These are phyloP conservation scores for Coprinopsis strossmayeri DNA, from an alignment of 768 basidiomycete species.

Conservation along the genomic window DNA sequence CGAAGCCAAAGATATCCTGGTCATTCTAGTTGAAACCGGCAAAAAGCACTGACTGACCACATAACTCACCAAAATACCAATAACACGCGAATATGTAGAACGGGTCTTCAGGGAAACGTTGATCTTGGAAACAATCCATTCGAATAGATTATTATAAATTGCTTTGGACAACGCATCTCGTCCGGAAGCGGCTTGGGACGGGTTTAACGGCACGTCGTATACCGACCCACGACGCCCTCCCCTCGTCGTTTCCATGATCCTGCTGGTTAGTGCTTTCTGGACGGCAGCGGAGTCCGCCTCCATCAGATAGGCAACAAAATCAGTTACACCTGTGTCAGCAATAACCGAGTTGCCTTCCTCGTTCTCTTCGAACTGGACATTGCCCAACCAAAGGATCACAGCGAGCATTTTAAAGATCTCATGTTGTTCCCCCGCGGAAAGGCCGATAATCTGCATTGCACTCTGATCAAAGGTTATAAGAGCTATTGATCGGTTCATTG, in stretches of 20 bases:
- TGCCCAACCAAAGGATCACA: conserved; percentile 91
- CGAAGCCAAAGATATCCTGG: conserved; percentile 97
- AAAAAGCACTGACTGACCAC: not conserved
- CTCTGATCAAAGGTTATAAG: conserved; percentile 38
- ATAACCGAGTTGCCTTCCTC: conserved; percentile 86
- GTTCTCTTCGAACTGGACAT: conserved; percentile 82
- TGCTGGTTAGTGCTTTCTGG: conserved; percentile 80
- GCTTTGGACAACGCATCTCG: conserved; percentile 93
- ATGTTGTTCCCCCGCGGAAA: conserved; percentile 77
- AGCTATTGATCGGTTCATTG: too few species aligned
- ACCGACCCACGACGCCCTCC: conserved; percentile 91
- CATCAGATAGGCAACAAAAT: conserved; percentile 93
- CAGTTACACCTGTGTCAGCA: conserved; percentile 80
- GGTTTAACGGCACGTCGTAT: conserved; percentile 95
- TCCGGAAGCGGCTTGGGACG: conserved; percentile 82
- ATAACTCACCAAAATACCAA: conserved; percentile 78
- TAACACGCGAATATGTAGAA: conserved; percentile 63
- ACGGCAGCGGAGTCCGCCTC: conserved; percentile 74
- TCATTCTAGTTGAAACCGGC: not conserved
- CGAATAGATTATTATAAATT: conserved; percentile 96
- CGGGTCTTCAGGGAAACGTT: conserved; percentile 96
- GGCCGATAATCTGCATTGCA: conserved; percentile 91
- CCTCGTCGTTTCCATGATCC: conserved; percentile 87
- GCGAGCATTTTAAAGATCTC: conserved; percentile 94
- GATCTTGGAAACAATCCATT: conserved; percentile 97